Conservation (phyloP, 495 filamentous ascomycete species). For the Chaetomidium leptoderma region DNA sequence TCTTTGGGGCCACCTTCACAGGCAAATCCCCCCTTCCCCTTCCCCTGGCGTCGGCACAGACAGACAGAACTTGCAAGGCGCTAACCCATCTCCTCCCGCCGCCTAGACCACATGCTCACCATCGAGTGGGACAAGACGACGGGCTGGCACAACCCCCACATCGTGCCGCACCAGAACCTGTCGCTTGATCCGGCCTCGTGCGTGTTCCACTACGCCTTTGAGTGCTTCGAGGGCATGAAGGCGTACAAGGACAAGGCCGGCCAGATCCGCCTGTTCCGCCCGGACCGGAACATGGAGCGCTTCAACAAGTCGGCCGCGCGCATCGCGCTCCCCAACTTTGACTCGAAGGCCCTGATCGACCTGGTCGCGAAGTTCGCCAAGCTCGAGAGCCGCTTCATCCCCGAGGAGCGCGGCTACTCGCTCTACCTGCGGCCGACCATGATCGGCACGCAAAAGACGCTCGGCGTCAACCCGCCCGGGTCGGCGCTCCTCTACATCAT, state of each 20-base stretch:
- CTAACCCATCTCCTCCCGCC: background rate
- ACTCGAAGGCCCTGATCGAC: slow-evolving; percentile 64
- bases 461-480: slow-evolving; percentile 86
- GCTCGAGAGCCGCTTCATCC: slow-evolving; percentile 85
- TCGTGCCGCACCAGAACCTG: slow-evolving; percentile 93
- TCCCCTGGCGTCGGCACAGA: background rate
- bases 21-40: no score
- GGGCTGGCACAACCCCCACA: slow-evolving; percentile 72
- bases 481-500: slow-evolving; percentile 90
- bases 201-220: slow-evolving; percentile 97
- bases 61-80: background rate
- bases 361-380: slow-evolving; percentile 74
- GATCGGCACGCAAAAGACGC: slow-evolving; percentile 91
- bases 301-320: slow-evolving; percentile 84
- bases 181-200: slow-evolving; percentile 92
- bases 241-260: slow-evolving; percentile 81
- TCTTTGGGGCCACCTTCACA: slow-evolving; percentile 87
- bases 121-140: slow-evolving; percentile 83
- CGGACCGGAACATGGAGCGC: slow-evolving; percentile 91
- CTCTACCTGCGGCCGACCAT: slow-evolving; percentile 93
- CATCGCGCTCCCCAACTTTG: slow-evolving; percentile 86
- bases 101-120: slow-evolving; percentile 88
- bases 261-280: slow-evolving; percentile 81
- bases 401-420: slow-evolving; percentile 76
- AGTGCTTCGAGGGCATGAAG: slow-evolving; percentile 98